Evolutionary conservation across 1,139 yeast genomes (phyloP).

Genomic region (Kurtzmaniella quercitrusa): DNA sequence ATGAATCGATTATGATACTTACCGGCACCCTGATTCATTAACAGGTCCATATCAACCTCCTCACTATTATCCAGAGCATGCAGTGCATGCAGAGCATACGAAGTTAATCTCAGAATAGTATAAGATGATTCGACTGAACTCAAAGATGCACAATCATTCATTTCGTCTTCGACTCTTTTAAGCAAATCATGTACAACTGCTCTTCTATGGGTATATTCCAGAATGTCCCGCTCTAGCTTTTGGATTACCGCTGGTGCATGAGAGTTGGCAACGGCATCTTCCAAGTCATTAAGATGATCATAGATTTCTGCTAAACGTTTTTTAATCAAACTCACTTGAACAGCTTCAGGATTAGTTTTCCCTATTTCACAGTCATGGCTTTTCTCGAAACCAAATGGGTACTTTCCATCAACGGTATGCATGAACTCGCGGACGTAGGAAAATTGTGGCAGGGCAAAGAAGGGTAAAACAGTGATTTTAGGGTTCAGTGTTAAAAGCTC

Average conservation of each 20-base stretch:
- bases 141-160: conserved; percentile 11
- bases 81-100: conserved; percentile 22
- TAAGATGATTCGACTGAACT: conserved; percentile 15
- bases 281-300: conserved; percentile 17
- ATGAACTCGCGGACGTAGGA: conserved; percentile 64
- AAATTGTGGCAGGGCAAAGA: conserved; percentile 72
- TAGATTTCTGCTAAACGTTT: conserved; percentile 26
- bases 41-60: conserved; percentile 1
- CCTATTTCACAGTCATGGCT: conserved; percentile 71
- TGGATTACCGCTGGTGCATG: not conserved
- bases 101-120: conserved; percentile 14
- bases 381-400: conserved; percentile 65
- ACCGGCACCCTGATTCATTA: conserved; percentile 6
- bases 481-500: conserved; percentile 50
- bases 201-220: conserved; percentile 9
- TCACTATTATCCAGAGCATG: not conserved
- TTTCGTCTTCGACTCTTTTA: not conserved
- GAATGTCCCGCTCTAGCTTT: conserved; percentile 11
- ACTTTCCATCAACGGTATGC: conserved; percentile 46
- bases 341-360: conserved; percentile 47
- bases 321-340: conserved; percentile 43
- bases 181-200: conserved; percentile 12
- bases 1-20: conserved; percentile 72
- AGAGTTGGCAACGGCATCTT: conserved; percentile 7
- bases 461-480: conserved; percentile 54